phyloP scores from a whole-genome alignment of 139 green algal genomes.

The Picochlorum sp. region DNA sequence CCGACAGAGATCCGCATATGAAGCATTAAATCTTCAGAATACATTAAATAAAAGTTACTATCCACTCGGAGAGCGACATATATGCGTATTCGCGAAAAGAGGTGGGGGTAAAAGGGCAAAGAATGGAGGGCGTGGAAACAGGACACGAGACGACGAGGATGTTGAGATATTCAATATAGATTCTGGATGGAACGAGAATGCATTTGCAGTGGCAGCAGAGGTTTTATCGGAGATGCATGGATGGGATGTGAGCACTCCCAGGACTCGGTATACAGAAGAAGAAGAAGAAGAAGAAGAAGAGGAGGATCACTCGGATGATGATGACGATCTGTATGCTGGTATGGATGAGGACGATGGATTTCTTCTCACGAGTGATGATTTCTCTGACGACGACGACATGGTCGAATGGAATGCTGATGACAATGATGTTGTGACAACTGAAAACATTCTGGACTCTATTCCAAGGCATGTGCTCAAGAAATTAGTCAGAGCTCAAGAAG shows the following conservation, averaged over 20 bases:
- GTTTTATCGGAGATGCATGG: background rate
- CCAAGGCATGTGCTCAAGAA: slow-evolving; percentile 24
- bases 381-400: slow-evolving; percentile 5
- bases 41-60: no score
- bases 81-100: no score
- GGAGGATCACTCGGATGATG: background rate
- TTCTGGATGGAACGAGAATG: slow-evolving; percentile 28
- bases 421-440: slow-evolving; percentile 11
- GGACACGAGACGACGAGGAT: slow-evolving; percentile 1
- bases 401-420: background rate
- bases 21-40: no score
- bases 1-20: no score
- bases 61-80: no score
- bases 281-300: background rate
- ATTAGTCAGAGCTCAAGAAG: slow-evolving; percentile 41
- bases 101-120: background rate
- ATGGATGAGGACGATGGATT: slow-evolving; percentile 11
- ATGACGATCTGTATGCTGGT: slow-evolving; percentile 1
- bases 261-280: no score
- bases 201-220: slow-evolving; percentile 3
- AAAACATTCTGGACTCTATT: background rate
- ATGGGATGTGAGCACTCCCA: background rate
- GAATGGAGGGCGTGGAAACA: background rate
- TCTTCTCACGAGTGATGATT: background rate
- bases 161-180: slow-evolving; percentile 37